Base-by-base conservation (phyloP, 75 land plant genomes). In the Isoetes taiwanensis region DNA sequence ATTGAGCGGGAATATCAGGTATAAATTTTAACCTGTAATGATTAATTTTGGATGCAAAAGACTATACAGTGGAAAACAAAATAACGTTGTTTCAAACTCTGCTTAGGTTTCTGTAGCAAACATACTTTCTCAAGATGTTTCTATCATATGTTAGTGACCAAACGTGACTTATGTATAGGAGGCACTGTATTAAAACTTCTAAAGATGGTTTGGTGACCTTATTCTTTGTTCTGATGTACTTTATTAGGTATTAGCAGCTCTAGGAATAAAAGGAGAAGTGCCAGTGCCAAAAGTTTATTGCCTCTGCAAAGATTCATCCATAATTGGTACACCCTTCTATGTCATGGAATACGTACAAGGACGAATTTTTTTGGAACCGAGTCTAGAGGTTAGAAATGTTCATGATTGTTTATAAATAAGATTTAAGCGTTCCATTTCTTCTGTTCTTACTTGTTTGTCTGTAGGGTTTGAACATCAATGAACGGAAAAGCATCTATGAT, bases 281-380 rank as follows among this genome's bases (percentile, higher is more conserved):
- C 96, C 98, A 23, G 96, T 93, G 38, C 98, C 98, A 5, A 90
- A 73, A 28, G 98, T 82, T 0, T 77, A 71, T 62, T 84, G 86
- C 58, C 54, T 93, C 42, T 88, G 98, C 61, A 77, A 63, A 48
- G 96, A 93, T 67, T n/a, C 80, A n/a, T 71, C 61, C 63, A 78
- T 88, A 8, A 88, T 93, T 59, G 98, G 98, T 48, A 93, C 98
- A 32, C 59, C 96, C 0, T 93, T 93, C 70, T 93, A 93, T 61
- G 80, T 93, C 40, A 93, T 93, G 98, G 98, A 93, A 62, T 90
- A 72, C 55, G 50, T 93, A 69, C 77, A 93, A 33, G 98, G 98
- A 16, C 87, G 89, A 9, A 72, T 93, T 32, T 93, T 78, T 62
- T 8, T 77, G 29, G 78, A 84, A 52, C 85, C 79, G 31, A 75